phyloP scores from a whole-genome alignment of 2,329 filamentous ascomycete species.

The Mollisia scopiformis region DNA sequence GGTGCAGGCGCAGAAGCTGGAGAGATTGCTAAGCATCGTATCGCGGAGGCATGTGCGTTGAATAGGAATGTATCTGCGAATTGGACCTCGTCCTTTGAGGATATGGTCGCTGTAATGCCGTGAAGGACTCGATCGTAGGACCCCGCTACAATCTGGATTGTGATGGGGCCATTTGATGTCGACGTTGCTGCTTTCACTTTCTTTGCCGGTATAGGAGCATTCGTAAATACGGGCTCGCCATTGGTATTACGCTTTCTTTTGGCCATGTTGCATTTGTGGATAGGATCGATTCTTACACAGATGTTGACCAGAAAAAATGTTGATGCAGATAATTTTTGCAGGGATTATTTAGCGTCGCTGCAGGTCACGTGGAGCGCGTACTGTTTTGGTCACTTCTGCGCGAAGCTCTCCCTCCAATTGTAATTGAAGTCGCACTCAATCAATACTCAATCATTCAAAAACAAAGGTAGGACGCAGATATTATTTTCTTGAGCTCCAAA shows the following conservation, averaged over 20 bases:
- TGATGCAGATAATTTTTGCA: background rate
- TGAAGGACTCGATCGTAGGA: constrained; percentile 95
- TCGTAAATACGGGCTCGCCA: constrained; percentile 18
- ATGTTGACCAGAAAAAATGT: background rate
- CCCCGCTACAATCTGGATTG: constrained; percentile 88
- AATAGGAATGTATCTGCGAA: constrained; percentile 96
- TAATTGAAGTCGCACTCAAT: too few relatives aligned
- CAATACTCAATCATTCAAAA: too few relatives aligned
- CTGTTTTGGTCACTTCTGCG: too few relatives aligned
- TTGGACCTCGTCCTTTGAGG: constrained; percentile 50
- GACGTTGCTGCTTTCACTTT: constrained; percentile 31
- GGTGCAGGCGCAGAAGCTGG: constrained; percentile 65
- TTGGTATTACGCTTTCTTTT: constrained; percentile 37
- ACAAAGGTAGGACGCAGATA: too few relatives aligned
- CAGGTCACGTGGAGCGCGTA: background rate
- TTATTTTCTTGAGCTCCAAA: too few relatives aligned
- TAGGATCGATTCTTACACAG: background rate
- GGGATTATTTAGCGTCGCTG: background rate
- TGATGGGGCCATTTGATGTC: constrained; percentile 43
- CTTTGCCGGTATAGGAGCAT: constrained; percentile 22
- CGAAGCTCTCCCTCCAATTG: too few relatives aligned
- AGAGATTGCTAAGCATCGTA: constrained; percentile 87
- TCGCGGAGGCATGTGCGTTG: constrained; percentile 87
- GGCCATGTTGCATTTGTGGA: constrained; percentile 29
- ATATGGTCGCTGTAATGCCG: constrained; percentile 79